A percentile compares a stretch with the other conserved stretches of the same genome.
Evolutionary conservation across 2,329 filamentous ascomycete species (phyloP).

Genomic region (Trichoderma sp.): DNA sequence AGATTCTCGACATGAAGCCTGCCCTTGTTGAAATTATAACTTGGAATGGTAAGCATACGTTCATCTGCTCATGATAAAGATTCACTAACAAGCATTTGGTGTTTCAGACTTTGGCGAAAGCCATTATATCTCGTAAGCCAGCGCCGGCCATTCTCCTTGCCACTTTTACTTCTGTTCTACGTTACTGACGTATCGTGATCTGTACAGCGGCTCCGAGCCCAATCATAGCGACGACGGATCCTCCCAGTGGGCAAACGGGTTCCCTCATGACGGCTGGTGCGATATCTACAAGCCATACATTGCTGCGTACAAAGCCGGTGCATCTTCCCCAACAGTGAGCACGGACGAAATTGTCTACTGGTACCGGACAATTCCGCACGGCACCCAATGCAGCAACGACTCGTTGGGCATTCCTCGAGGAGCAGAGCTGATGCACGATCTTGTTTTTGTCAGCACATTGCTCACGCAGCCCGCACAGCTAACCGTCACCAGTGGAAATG

Average conservation of each 20-base stretch:
- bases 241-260: conserved; percentile 49
- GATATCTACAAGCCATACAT: conserved; percentile 31
- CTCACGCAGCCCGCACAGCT: conserved; percentile 29
- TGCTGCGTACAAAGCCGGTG: conserved; percentile 30
- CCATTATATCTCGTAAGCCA: conserved; percentile 31
- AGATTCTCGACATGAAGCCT: conserved; percentile 31
- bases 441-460: conserved; percentile 31
- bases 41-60: conserved; percentile 28
- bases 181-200: background rate
- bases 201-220: conserved; percentile 28
- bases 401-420: conserved; percentile 27
- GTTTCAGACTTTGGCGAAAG: conserved; percentile 30
- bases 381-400: conserved; percentile 28
- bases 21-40: conserved; percentile 30
- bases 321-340: conserved; percentile 25
- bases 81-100: background rate
- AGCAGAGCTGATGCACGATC: conserved; percentile 29
- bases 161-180: background rate
- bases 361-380: conserved; percentile 31
- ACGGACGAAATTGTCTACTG: conserved; percentile 33
- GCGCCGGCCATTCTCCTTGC: background rate
- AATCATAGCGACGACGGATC: conserved; percentile 47
- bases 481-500: conserved; percentile 29
- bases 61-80: background rate
- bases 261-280: conserved; percentile 41